Conservation (phyloP, 2,329 filamentous ascomycete genomes). For the Verruconis gallopava region DNA sequence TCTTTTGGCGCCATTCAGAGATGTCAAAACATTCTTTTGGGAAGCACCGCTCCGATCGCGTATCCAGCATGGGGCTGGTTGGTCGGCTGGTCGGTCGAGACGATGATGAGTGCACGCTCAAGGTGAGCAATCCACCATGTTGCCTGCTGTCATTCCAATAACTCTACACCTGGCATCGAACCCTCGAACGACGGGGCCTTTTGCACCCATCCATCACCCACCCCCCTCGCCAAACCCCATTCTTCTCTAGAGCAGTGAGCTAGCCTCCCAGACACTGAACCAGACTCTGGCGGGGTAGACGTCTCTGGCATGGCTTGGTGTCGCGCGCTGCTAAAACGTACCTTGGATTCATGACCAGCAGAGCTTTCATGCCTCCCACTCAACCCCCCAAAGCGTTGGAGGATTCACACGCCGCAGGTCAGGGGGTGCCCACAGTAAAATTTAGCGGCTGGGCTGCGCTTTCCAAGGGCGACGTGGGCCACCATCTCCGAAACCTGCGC, state of each 20-base stretch:
- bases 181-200: too few species aligned
- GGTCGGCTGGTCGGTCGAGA: background rate
- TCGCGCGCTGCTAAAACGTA: too few species aligned
- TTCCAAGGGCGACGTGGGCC: background rate
- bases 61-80: background rate
- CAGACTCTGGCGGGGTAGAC: too few species aligned
- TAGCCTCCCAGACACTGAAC: too few species aligned
- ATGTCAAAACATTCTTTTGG: background rate
- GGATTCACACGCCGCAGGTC: background rate
- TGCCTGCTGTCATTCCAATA: too few species aligned
- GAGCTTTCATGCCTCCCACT: too few species aligned
- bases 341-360: too few species aligned
- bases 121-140: background rate
- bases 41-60: background rate
- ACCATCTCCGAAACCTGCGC: background rate
- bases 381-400: background rate
- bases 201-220: too few species aligned
- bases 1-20: background rate
- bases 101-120: background rate
- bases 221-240: too few species aligned
- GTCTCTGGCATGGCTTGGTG: too few species aligned
- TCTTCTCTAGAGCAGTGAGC: too few species aligned
- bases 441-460: background rate
- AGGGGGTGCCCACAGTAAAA: background rate
- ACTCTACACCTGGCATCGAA: too few species aligned